Percentiles rank a stretch among this genome's conserved stretches.
phyloP scores from a whole-genome alignment of 2,329 filamentous ascomycete genomes.

The Botryotinia calthae region DNA sequence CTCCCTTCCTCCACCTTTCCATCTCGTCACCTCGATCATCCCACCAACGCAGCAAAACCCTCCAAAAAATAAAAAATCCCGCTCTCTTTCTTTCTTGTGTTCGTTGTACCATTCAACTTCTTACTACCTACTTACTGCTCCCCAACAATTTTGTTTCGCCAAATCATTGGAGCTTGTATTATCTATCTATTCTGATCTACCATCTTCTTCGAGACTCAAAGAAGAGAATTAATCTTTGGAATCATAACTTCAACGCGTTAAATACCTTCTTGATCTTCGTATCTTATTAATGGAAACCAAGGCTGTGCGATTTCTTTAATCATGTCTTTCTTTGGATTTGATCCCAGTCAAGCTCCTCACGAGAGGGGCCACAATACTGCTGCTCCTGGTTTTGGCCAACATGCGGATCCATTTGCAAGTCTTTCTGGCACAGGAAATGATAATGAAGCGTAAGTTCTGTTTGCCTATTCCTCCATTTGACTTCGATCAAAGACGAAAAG shows the following conservation, averaged over 20 bases:
- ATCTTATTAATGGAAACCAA: slow-evolving; percentile 10
- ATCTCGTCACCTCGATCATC: slow-evolving; percentile 9
- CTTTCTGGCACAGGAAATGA: slow-evolving; percentile 66
- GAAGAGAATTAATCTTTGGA: neutral
- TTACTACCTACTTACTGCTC: neutral
- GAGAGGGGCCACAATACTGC: slow-evolving; percentile 63
- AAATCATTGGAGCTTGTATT: neutral
- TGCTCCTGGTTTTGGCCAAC: slow-evolving; percentile 78
- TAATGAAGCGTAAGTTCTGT: slow-evolving; percentile 42
- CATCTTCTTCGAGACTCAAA: neutral
- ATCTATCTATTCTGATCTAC: slow-evolving; percentile 6
- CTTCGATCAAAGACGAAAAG: neutral
- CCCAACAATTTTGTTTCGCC: neutral
- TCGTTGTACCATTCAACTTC: slow-evolving; percentile 4
- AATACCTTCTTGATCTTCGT: neutral
- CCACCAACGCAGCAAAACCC: neutral
- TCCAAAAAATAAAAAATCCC: neutral
- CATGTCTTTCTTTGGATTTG: slow-evolving; percentile 94
- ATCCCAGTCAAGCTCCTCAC: slow-evolving; percentile 59
- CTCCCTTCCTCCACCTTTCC: slow-evolving; percentile 5
- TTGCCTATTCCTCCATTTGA: neutral
- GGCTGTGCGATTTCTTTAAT: slow-evolving; percentile 13
- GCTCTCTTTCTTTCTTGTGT: neutral
- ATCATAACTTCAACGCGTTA: neutral
- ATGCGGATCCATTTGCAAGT: slow-evolving; percentile 82